Conservation (phyloP, 1,284 basidiomycete species). For the Melampsora americana region DNA sequence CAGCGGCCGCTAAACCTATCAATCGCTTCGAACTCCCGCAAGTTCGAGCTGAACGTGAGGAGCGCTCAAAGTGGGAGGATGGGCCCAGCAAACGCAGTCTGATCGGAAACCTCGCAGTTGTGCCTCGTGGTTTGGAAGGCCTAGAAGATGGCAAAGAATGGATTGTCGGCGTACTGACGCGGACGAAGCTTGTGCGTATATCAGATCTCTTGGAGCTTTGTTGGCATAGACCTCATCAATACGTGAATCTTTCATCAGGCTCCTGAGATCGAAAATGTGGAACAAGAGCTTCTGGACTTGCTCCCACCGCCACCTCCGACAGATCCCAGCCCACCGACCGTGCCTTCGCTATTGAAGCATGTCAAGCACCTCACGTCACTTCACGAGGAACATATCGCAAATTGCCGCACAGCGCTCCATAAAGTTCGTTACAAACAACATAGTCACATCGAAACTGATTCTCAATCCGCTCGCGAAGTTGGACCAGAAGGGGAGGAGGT, state of each 20-base stretch:
- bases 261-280: conserved; percentile 43
- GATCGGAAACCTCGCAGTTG: conserved; percentile 27
- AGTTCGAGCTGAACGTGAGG: conserved; percentile 35
- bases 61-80: conserved; percentile 42
- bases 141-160: conserved; percentile 43
- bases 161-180: conserved; percentile 41
- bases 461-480: background rate
- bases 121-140: conserved; percentile 37
- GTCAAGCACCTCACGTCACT: conserved; percentile 25
- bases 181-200: conserved; percentile 36
- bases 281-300: conserved; percentile 37
- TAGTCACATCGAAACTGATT: conserved; percentile 7
- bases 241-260: conserved; percentile 23
- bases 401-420: conserved; percentile 31
- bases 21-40: conserved; percentile 41
- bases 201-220: background rate
- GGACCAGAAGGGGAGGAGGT: conserved; percentile 20
- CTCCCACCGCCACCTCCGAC: conserved; percentile 20
- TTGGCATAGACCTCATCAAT: background rate
- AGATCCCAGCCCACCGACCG: conserved; percentile 23
- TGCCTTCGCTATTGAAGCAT: conserved; percentile 25
- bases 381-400: conserved; percentile 34
- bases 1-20: conserved; percentile 9
- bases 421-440: conserved; percentile 32
- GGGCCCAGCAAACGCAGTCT: conserved; percentile 27